Evolutionary conservation across 1,284 basidiomycete genomes (phyloP).

Genomic region (Cutaneotrichosporon dermatis): DNA sequence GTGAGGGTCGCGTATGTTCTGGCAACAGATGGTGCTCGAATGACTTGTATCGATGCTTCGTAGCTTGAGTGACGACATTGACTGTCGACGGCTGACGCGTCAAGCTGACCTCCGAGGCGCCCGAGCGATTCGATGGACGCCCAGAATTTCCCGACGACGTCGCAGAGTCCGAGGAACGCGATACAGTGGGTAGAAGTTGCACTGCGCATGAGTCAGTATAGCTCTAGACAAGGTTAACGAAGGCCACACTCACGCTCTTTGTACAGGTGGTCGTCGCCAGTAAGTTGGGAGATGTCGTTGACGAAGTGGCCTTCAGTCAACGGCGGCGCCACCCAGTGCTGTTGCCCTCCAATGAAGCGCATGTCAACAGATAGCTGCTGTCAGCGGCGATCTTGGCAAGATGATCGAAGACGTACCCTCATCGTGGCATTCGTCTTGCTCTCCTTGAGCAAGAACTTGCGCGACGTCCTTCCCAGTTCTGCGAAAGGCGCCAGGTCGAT

Average conservation of each 20-base stretch:
- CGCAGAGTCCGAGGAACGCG: conserved; percentile 15
- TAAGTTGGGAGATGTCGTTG: conserved; percentile 28
- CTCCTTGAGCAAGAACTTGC: conserved; percentile 42
- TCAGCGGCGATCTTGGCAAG: conserved; percentile 1
- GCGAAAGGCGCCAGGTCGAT: conserved; percentile 49
- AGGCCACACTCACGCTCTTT: conserved; percentile 25
- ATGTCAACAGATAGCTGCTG: conserved; percentile 42
- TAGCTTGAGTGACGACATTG: conserved; percentile 13
- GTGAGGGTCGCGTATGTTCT: conserved; percentile 6
- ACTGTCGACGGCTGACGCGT: conserved; percentile 5
- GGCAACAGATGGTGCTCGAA: conserved; percentile 34
- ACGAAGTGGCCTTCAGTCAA: conserved; percentile 42
- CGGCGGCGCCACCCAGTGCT: conserved; percentile 37
- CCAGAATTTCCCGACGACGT: conserved; percentile 5
- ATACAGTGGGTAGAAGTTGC: conserved; percentile 25
- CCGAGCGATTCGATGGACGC: neutral
- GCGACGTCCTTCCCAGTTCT: conserved; percentile 36
- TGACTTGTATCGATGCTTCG: conserved; percentile 24
- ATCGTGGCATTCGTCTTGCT: conserved; percentile 48
- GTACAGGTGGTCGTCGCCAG: conserved; percentile 10
- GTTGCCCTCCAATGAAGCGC: conserved; percentile 40
- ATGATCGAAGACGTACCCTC: conserved; percentile 26
- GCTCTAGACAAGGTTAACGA: neutral
- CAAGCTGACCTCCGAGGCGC: conserved; percentile 6
- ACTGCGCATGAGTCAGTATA: conserved; percentile 14